Percentiles rank a stretch among this genome's conserved stretches.
phyloP scores from a whole-genome alignment of 768 basidiomycete species.

The Saitozyma podzolica region DNA sequence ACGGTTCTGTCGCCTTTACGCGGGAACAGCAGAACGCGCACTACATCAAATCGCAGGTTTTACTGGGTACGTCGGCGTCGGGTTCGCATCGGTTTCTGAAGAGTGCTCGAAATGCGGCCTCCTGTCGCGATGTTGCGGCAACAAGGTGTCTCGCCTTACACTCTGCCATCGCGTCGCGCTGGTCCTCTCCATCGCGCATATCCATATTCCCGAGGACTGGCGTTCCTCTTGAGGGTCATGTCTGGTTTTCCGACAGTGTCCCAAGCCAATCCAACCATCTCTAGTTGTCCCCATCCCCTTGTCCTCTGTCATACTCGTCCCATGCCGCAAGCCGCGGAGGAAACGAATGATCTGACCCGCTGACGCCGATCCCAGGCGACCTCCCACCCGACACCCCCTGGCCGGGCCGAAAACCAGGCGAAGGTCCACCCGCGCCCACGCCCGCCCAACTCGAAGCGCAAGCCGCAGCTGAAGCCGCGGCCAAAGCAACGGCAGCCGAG shows the following conservation, averaged over 20 bases:
- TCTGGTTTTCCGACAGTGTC: too few species aligned
- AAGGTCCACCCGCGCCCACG: conserved; percentile 1
- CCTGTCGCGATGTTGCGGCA: too few species aligned
- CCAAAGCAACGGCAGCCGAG: conserved; percentile 2
- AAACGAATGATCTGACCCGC: background rate
- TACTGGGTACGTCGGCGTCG: conserved; percentile 24
- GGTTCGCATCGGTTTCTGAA: background rate
- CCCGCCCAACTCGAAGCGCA: background rate
- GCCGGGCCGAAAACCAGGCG: conserved; percentile 23
- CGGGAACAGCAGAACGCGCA: conserved; percentile 31
- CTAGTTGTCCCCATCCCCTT: too few species aligned
- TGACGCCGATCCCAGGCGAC: conserved; percentile 25
- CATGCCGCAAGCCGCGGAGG: background rate
- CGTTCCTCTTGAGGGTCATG: background rate
- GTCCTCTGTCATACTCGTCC: background rate
- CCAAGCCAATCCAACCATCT: too few species aligned
- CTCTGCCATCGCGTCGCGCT: too few species aligned
- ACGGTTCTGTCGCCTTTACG: conserved; percentile 37
- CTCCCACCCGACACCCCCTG: conserved; percentile 38
- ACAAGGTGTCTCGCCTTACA: too few species aligned
- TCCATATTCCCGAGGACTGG: too few species aligned
- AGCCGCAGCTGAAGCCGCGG: background rate
- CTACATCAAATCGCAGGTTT: conserved; percentile 29
- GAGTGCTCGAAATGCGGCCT: too few species aligned
- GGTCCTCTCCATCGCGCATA: too few species aligned